These are phyloP conservation scores for Asterionellopsis glacialis DNA, from an alignment of 108 stramenopile species.

Conservation along the genomic window DNA sequence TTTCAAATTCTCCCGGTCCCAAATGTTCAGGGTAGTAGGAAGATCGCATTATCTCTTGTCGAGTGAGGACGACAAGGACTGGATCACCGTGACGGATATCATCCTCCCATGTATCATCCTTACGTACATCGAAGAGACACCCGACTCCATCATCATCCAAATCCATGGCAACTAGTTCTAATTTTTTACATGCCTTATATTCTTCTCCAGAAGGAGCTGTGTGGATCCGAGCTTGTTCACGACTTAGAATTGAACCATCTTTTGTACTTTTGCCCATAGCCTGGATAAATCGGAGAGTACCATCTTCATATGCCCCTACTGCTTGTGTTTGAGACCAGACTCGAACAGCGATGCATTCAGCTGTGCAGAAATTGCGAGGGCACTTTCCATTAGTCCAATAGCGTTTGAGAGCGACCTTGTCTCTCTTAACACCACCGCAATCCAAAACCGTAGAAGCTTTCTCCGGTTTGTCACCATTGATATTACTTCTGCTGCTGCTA, in stretches of 20 bases:
- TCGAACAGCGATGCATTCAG: slow-evolving; percentile 21
- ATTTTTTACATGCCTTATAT: slow-evolving; percentile 23
- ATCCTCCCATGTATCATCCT: slow-evolving; percentile 6
- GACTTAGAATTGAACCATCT: not conserved
- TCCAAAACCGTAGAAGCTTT: too few relatives aligned
- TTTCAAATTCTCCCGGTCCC: slow-evolving; percentile 1
- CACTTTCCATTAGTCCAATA: not conserved
- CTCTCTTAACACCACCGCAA: too few relatives aligned
- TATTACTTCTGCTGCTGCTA: too few relatives aligned
- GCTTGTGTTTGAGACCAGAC: slow-evolving; percentile 27
- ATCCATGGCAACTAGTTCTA: slow-evolving; percentile 28
- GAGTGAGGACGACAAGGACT: slow-evolving; percentile 13
- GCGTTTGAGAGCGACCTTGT: slow-evolving; percentile 11
- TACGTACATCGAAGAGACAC: slow-evolving; percentile 27
- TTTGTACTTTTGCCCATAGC: slow-evolving; percentile 3
- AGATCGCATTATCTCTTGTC: slow-evolving; percentile 26
- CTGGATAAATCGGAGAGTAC: slow-evolving; percentile 41
- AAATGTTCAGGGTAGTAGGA: not conserved
- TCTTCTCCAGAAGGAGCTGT: slow-evolving; percentile 21
- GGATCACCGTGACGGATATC: slow-evolving; percentile 3
- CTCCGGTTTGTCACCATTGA: too few relatives aligned
- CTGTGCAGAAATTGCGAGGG: too few relatives aligned
- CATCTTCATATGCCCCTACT: slow-evolving; percentile 36
- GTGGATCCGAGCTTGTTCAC: slow-evolving; percentile 19
- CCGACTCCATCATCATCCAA: slow-evolving; percentile 39